Percentiles rank a stretch among this genome's conserved stretches.
Evolutionary conservation across 2,329 filamentous ascomycete species (phyloP).

Genomic region (Alternaria triticimaculans): DNA sequence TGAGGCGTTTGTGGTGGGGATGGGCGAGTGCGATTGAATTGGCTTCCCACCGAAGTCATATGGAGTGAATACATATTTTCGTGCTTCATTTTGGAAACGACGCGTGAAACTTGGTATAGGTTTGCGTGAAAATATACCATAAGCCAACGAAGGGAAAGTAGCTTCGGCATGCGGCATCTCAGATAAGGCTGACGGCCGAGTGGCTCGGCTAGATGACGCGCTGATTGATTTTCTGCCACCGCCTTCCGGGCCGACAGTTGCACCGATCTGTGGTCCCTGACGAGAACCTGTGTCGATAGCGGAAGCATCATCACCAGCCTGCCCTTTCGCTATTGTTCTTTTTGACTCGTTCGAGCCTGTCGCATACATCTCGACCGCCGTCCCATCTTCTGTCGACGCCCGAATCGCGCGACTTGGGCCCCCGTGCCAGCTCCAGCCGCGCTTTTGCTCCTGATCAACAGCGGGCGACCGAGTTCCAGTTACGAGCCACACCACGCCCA

Average conservation of each 20-base stretch:
- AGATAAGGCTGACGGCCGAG: background rate
- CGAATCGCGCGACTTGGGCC: slow-evolving; percentile 15
- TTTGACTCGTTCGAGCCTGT: slow-evolving; percentile 27
- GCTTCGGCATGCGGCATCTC: background rate
- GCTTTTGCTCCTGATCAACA: slow-evolving; percentile 31
- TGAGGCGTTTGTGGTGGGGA: slow-evolving; percentile 4
- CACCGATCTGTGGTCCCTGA: slow-evolving; percentile 18
- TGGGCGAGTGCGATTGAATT: background rate
- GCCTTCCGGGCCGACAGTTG: slow-evolving; percentile 15
- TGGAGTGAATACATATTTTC: background rate
- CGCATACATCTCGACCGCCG: slow-evolving; percentile 19
- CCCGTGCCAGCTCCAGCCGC: slow-evolving; percentile 32
- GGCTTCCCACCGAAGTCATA: background rate
- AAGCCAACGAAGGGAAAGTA: background rate
- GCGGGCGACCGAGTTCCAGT: slow-evolving; percentile 24
- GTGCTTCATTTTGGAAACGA: background rate
- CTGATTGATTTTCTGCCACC: slow-evolving; percentile 19
- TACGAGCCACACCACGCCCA: slow-evolving; percentile 19
- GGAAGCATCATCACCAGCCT: slow-evolving; percentile 21
- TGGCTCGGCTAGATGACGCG: slow-evolving; percentile 15
- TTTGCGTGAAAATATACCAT: background rate
- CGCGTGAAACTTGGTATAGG: no score
- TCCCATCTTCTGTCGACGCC: slow-evolving; percentile 19
- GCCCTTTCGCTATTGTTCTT: slow-evolving; percentile 8
- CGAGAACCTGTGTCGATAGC: slow-evolving; percentile 18